These are phyloP conservation scores for Globisporangium uncinulatum DNA, from an alignment of 352 stramenopile genomes.

Conservation along the genomic window DNA sequence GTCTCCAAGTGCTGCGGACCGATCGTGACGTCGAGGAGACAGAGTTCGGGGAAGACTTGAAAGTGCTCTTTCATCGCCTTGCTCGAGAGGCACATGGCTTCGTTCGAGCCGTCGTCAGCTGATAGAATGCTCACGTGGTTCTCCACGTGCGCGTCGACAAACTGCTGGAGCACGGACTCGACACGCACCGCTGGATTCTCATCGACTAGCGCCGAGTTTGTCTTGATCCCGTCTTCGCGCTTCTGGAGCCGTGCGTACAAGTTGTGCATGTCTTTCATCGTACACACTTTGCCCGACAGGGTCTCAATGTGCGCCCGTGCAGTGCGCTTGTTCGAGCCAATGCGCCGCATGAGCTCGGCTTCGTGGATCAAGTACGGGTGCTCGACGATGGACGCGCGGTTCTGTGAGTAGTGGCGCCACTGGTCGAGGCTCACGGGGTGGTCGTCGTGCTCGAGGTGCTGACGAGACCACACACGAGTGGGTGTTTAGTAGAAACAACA, in stretches of 20 bases:
- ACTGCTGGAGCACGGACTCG: constrained; percentile 53
- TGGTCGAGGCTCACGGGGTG: constrained; percentile 59
- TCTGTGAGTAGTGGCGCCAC: constrained; percentile 78
- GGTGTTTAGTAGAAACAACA: too few relatives aligned
- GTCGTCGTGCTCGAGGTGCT: constrained; percentile 61
- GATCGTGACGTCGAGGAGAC: constrained; percentile 47
- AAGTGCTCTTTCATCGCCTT: constrained; percentile 74
- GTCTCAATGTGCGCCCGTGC: constrained; percentile 58
- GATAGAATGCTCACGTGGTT: constrained; percentile 75
- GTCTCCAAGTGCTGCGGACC: constrained; percentile 25
- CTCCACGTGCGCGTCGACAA: constrained; percentile 63
- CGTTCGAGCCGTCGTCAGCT: constrained; percentile 63
- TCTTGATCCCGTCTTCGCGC: constrained; percentile 50
- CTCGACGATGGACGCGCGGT: constrained; percentile 59
- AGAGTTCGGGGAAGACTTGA: constrained; percentile 51
- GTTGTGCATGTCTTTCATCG: constrained; percentile 83
- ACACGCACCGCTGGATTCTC: constrained; percentile 25
- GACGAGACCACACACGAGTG: constrained; percentile 4
- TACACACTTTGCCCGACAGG: constrained; percentile 61
- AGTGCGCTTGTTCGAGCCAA: constrained; percentile 63
- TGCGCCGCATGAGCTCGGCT: constrained; percentile 61
- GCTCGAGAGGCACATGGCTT: constrained; percentile 66
- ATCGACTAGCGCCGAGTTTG: constrained; percentile 22
- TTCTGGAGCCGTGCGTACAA: constrained; percentile 58
- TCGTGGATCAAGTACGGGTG: constrained; percentile 69